These are phyloP conservation scores for Trichothecium roseum DNA, from an alignment of 2,329 filamentous ascomycete genomes.

Conservation along the genomic window DNA sequence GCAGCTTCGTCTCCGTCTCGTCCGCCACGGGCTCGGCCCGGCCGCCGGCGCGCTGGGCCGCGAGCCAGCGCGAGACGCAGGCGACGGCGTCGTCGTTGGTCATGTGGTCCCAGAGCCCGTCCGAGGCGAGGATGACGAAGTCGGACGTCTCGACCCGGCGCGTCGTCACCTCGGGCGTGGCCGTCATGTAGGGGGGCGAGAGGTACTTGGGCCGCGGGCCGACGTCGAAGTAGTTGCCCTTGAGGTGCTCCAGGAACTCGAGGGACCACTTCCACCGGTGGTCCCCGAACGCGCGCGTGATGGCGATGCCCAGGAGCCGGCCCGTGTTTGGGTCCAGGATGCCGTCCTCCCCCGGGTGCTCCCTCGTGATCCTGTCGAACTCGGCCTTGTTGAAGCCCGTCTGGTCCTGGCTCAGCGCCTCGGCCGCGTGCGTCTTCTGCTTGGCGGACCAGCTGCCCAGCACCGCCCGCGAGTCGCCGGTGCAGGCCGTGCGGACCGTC, in stretches of 20 bases:
- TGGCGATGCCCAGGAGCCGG: constrained; percentile 48
- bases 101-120: constrained; percentile 57
- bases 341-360: constrained; percentile 54
- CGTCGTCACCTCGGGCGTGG: constrained; percentile 53
- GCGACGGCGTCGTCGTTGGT: constrained; percentile 46
- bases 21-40: constrained; percentile 8
- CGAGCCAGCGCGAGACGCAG: constrained; percentile 44
- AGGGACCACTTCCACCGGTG: constrained; percentile 56
- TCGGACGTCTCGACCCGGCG: constrained; percentile 35
- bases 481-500: constrained; percentile 51
- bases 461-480: constrained; percentile 58
- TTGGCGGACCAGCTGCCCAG: constrained; percentile 37
- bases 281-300: constrained; percentile 60
- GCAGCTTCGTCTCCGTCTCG: constrained; percentile 7
- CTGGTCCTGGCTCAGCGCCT: constrained; percentile 52
- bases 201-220: constrained; percentile 29
- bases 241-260: constrained; percentile 12
- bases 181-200: constrained; percentile 58
- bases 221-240: constrained; percentile 13
- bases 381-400: constrained; percentile 54
- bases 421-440: constrained; percentile 34
- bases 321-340: constrained; percentile 38
- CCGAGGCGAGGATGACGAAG: constrained; percentile 57
- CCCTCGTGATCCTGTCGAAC: constrained; percentile 37
- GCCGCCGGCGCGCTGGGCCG: constrained; percentile 13